Evolutionary conservation across 2,329 filamentous ascomycete genomes (phyloP).

Genomic region (Septoria linicola): DNA sequence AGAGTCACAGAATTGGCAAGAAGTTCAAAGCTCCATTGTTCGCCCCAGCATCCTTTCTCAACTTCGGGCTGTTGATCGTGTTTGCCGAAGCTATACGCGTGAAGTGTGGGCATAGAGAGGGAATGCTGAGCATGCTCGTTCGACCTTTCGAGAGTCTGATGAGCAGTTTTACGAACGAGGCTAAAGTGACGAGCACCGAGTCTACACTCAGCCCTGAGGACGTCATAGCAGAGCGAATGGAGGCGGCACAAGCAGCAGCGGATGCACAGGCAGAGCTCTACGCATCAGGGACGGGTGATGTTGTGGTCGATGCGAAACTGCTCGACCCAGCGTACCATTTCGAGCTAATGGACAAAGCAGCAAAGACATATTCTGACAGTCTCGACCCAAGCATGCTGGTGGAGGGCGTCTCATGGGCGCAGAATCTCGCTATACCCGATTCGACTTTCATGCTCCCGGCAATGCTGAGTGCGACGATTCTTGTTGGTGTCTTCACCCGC

Average conservation of each 20-base stretch:
- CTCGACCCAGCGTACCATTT: not conserved
- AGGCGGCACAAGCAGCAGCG: conserved; percentile 7
- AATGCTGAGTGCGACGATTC: conserved; percentile 19
- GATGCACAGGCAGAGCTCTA: conserved; percentile 2
- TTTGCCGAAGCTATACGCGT: conserved; percentile 33
- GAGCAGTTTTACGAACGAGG: not conserved
- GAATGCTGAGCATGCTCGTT: conserved; percentile 29
- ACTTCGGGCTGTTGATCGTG: conserved; percentile 31
- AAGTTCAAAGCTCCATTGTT: conserved; percentile 22
- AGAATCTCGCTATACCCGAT: conserved; percentile 56
- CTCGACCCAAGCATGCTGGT: conserved; percentile 53
- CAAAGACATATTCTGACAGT: conserved; percentile 26
- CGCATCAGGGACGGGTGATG: not conserved
- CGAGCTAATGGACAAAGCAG: conserved; percentile 2
- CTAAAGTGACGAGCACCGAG: not conserved
- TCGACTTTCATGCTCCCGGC: conserved; percentile 38
- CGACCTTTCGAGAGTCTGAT: not conserved
- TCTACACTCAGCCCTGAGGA: not conserved
- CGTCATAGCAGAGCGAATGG: conserved; percentile 9
- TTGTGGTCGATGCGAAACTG: conserved; percentile 5
- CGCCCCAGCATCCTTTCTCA: conserved; percentile 15
- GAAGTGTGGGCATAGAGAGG: conserved; percentile 31
- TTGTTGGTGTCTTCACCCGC: conserved; percentile 1
- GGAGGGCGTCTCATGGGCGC: conserved; percentile 63
- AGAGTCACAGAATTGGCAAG: conserved; percentile 17